Percentiles rank a stretch among this genome's conserved stretches.
These are phyloP conservation scores for Botrytis sinoallii DNA, from an alignment of 2,329 filamentous ascomycete genomes.

Conservation along the genomic window DNA sequence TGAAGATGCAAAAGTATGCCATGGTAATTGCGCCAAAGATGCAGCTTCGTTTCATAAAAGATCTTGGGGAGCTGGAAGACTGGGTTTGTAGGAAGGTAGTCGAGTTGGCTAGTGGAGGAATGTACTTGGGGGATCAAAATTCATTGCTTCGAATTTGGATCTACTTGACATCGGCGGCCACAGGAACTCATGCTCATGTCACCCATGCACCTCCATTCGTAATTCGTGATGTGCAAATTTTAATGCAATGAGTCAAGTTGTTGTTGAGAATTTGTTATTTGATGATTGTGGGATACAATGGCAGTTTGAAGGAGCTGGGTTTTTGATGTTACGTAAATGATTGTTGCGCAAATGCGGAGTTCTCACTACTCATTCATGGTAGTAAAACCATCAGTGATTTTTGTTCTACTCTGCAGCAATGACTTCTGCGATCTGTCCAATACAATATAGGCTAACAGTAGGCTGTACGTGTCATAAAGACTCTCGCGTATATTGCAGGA, in stretches of 20 bases:
- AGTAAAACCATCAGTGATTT: not conserved
- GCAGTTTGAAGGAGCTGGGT: not conserved
- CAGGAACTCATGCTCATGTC: not conserved
- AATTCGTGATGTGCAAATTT: not conserved
- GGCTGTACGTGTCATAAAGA: not conserved
- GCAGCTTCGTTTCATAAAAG: not conserved
- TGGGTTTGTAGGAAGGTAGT: not conserved
- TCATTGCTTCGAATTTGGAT: not conserved
- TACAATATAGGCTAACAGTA: not conserved
- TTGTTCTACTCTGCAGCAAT: not conserved
- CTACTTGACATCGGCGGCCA: not conserved
- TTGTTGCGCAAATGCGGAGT: not conserved
- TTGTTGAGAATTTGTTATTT: not conserved
- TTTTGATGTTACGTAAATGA: not conserved
- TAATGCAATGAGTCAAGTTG: not conserved
- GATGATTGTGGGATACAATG: not conserved
- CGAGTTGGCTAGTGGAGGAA: not conserved
- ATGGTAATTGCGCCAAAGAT: not conserved
- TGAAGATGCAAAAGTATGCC: not conserved
- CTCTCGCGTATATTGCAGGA: not conserved
- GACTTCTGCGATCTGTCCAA: too few relatives aligned
- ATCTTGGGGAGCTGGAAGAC: not conserved
- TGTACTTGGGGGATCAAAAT: not conserved
- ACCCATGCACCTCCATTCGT: not conserved
- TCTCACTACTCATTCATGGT: not conserved